Conservation (phyloP, 2,329 filamentous ascomycete species). For the Calonectria montana region DNA sequence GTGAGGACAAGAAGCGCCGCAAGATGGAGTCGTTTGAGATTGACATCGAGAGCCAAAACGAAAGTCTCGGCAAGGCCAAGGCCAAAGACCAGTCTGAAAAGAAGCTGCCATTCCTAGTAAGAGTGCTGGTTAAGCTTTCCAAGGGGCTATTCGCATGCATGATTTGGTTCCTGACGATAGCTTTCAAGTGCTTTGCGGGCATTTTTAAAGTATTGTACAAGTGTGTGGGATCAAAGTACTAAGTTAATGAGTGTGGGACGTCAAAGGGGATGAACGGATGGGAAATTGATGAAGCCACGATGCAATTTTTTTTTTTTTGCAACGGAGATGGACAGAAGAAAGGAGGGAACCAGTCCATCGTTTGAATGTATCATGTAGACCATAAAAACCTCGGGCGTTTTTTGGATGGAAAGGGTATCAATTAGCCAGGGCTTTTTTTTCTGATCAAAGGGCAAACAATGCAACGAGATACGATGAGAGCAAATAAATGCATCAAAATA, state of each 20-base stretch:
- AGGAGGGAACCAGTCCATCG: constrained; percentile 16
- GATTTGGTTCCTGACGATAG: constrained; percentile 68
- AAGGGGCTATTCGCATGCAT: constrained; percentile 67
- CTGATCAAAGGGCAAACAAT: constrained; percentile 22
- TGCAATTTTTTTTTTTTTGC: background rate
- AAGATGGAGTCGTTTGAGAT: constrained; percentile 69
- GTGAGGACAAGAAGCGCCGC: constrained; percentile 45
- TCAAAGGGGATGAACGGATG: background rate
- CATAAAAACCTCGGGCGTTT: constrained; percentile 41
- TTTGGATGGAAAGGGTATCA: constrained; percentile 35
- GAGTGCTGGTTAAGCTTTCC: constrained; percentile 62
- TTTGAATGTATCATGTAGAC: constrained; percentile 40
- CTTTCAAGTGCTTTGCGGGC: constrained; percentile 64
- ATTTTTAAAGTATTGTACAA: constrained; percentile 63
- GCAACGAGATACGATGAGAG: constrained; percentile 36
- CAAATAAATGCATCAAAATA: constrained; percentile 20
- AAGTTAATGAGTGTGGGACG: constrained; percentile 27
- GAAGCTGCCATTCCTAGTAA: constrained; percentile 61
- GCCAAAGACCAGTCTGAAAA: constrained; percentile 55
- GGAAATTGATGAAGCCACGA: constrained; percentile 14
- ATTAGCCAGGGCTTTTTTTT: constrained; percentile 35
- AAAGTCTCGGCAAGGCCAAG: constrained; percentile 53
- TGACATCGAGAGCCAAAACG: constrained; percentile 72
- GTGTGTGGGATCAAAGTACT: constrained; percentile 60
- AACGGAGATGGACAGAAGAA: background rate